These are phyloP conservation scores for Luffa aegyptiaca DNA, from an alignment of 306 rosid genomes.

Conservation along the genomic window DNA sequence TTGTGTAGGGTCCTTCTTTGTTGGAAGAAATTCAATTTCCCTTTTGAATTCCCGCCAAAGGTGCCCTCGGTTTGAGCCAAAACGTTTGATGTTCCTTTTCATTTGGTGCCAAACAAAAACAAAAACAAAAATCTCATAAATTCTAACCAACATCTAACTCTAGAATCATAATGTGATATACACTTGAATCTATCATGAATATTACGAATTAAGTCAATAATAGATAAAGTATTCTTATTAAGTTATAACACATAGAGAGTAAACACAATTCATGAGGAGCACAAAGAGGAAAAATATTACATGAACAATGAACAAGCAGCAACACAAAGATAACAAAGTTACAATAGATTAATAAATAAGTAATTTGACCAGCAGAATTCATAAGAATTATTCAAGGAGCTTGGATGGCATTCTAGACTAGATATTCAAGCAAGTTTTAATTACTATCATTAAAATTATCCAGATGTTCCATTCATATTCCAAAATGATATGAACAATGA, in stretches of 20 bases:
- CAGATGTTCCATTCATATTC: not conserved
- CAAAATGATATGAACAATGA: not conserved
- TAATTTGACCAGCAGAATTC: not conserved
- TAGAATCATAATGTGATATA: conserved; percentile 85
- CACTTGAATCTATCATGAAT: conserved; percentile 50
- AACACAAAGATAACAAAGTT: too few relatives aligned
- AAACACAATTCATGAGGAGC: not conserved
- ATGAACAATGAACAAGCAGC: not conserved
- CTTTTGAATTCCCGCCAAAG: too few relatives aligned
- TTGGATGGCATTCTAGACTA: not conserved
- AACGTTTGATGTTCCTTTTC: too few relatives aligned
- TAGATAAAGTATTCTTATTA: not conserved
- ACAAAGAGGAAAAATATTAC: not conserved
- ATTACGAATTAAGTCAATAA: conserved; percentile 1
- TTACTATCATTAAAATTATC: not conserved
- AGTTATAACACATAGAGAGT: not conserved
- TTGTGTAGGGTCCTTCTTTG: too few relatives aligned
- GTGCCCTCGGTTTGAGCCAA: too few relatives aligned
- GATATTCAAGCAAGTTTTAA: not conserved
- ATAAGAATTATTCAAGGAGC: not conserved
- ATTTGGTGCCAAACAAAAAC: too few relatives aligned
- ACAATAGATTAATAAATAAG: not conserved
- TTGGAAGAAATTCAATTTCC: too few relatives aligned
- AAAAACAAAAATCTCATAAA: too few relatives aligned
- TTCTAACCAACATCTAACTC: too few relatives aligned